Conservation (phyloP, 2,329 filamentous ascomycete genomes). For the Purpureocillium takamizusanense region DNA sequence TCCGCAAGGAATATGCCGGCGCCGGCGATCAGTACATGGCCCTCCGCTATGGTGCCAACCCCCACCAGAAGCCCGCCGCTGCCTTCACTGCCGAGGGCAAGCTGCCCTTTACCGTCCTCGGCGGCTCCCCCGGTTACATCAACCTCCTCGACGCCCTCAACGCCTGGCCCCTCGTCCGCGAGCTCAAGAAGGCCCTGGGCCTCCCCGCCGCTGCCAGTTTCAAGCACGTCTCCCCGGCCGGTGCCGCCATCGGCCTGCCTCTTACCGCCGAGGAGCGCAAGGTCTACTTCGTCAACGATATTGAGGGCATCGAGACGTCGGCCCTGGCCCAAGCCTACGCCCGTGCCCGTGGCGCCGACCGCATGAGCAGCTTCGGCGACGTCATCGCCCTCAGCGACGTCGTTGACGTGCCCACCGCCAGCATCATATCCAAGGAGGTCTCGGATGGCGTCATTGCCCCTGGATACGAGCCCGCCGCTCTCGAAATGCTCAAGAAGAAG, state of each 20-base stretch:
- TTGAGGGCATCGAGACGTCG: slow-evolving; percentile 78
- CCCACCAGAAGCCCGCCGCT: slow-evolving; percentile 93
- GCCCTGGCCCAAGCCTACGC: slow-evolving; percentile 89
- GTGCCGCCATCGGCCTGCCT: slow-evolving; percentile 86
- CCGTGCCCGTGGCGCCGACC: slow-evolving; percentile 87
- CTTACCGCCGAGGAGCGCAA: slow-evolving; percentile 83
- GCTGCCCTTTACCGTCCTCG: slow-evolving; percentile 90
- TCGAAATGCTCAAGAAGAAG: slow-evolving; percentile 93
- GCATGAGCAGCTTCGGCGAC: slow-evolving; percentile 98
- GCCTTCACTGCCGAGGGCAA: slow-evolving; percentile 65
- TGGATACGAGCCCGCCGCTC: slow-evolving; percentile 72
- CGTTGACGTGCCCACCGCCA: slow-evolving; percentile 87
- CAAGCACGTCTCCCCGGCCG: slow-evolving; percentile 97
- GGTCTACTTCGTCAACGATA: slow-evolving; percentile 97
- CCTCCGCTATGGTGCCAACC: slow-evolving; percentile 92
- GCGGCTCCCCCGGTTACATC: slow-evolving; percentile 89
- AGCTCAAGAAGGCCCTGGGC: slow-evolving; percentile 81
- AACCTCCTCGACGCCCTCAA: slow-evolving; percentile 95
- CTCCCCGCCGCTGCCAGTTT: slow-evolving; percentile 92
- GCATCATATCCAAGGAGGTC: slow-evolving; percentile 96
- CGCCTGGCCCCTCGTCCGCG: slow-evolving; percentile 93
- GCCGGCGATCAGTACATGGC: slow-evolving; percentile 75
- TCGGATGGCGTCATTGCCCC: slow-evolving; percentile 95
- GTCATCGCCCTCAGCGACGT: slow-evolving; percentile 87
- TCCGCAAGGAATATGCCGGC: slow-evolving; percentile 91